These are phyloP conservation scores for Talaromyces adpressus DNA, from an alignment of 495 filamentous ascomycete genomes.

Conservation along the genomic window DNA sequence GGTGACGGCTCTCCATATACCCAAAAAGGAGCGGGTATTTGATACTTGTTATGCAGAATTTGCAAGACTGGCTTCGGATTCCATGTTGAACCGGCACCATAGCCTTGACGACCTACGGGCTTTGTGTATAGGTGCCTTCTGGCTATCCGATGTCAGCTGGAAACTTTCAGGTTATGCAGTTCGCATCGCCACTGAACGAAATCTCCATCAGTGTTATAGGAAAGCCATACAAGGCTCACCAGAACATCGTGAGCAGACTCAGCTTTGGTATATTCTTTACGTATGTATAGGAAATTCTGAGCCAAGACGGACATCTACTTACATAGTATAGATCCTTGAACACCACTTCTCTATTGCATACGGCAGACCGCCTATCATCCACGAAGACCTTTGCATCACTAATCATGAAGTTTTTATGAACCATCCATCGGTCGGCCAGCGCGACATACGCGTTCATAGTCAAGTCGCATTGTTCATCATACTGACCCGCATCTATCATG, in stretches of 20 bases:
- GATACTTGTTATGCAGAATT: conserved; percentile 48
- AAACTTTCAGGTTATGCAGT: conserved; percentile 50
- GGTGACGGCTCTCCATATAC: conserved; percentile 47
- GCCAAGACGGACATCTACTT: neutral
- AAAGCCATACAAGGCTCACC: conserved; percentile 41
- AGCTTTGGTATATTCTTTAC: conserved; percentile 47
- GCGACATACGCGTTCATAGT: conserved; percentile 46
- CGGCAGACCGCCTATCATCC: conserved; percentile 47
- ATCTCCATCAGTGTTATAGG: conserved; percentile 42
- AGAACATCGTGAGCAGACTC: conserved; percentile 39
- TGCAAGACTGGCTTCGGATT: conserved; percentile 41
- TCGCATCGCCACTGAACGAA: conserved; percentile 47
- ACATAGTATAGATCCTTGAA: conserved; percentile 33
- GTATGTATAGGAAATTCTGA: conserved; percentile 21
- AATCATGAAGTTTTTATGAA: conserved; percentile 45
- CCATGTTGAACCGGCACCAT: conserved; percentile 45
- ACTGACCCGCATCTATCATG: conserved; percentile 48
- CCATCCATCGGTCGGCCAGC: conserved; percentile 34
- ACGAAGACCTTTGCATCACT: conserved; percentile 45
- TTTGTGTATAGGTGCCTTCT: conserved; percentile 47
- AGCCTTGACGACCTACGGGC: conserved; percentile 46
- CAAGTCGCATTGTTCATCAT: conserved; percentile 55
- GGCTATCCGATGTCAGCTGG: conserved; percentile 50
- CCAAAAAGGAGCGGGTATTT: conserved; percentile 36
- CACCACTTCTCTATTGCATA: conserved; percentile 52